Evolutionary conservation across 768 basidiomycete genomes (phyloP), one percentile per base, ranked within the genome.

Genomic region (Xerocomus brunneocitrinus): DNA sequence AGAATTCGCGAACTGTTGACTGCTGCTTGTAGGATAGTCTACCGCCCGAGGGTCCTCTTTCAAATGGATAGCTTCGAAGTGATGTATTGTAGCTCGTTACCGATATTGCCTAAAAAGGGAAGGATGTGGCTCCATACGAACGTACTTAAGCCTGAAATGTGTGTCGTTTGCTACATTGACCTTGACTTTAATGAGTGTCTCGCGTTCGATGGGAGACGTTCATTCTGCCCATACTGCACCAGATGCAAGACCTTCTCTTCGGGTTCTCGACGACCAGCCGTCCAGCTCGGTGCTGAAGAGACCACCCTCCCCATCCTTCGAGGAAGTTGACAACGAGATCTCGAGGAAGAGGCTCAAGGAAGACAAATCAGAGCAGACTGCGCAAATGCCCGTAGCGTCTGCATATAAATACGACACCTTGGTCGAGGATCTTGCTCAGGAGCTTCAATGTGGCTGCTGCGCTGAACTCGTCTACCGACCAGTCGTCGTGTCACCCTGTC

Each of bases 371-470:
- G 42, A 60, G 45, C 68, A 67, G 34, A 51, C 38, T 46, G 16
- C 49, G 0, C 47, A 58, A 50, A 22, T 19, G 13, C 57, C 43
- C 60, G 57, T 52, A 47, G 49, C 52, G 12, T 64, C 62, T 1
- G 45, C 54, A 28, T 65, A 64, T 27, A 62, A 63, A 56, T 58
- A 63, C 22, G 56, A 56, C 19, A 40, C 57, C 13, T 74, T 89
- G 52, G 77, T 77, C 24, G 82, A 85, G 39, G 80, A 85, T 59
- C 71, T 91, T 50, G 80, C 77, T 27, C 77, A 87, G 63, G 89
- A 91, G 65, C 77, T 92, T 38, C 85, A 89, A 58, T 93, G 91
- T 60, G 91, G 88, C 22, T 92, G 91, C 66, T 93, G 91, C 69
- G 79, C 88, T 16, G 90, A 82, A 53, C 75, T 93, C 40, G 84